These are phyloP conservation scores for Trichoderma breve DNA, from an alignment of 2,329 filamentous ascomycete genomes.

Conservation along the genomic window DNA sequence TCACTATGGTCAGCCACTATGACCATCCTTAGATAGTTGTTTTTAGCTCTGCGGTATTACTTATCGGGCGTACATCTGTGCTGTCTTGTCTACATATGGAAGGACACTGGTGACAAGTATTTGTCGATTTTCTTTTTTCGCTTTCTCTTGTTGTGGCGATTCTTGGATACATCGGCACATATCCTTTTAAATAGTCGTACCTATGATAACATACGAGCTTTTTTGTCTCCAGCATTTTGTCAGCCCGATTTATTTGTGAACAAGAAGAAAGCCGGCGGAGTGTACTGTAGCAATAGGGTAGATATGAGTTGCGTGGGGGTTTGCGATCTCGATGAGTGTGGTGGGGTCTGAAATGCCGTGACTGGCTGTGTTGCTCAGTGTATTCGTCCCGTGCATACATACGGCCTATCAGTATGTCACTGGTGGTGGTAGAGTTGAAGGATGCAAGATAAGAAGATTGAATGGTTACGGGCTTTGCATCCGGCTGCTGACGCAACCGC, in stretches of 20 bases:
- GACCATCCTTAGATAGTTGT: neutral
- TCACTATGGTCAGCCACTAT: neutral
- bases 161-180: neutral
- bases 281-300: neutral
- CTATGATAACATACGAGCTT: too few relatives aligned
- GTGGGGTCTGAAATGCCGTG: neutral
- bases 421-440: neutral
- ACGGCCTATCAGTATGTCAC: neutral
- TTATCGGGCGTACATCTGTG: too few relatives aligned
- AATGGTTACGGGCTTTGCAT: neutral
- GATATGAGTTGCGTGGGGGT: neutral
- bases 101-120: neutral
- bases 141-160: neutral
- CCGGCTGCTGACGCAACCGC: neutral
- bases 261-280: neutral
- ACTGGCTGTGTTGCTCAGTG: neutral
- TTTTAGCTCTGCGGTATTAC: neutral
- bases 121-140: neutral
- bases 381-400: neutral
- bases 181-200: accelerated
- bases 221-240: too few relatives aligned
- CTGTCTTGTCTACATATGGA: neutral
- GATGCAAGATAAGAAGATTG: too few relatives aligned
- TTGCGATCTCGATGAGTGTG: neutral
- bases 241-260: too few relatives aligned